phyloP scores from a whole-genome alignment of 257 asterid genomes.

The Nyctanthes arbortristis region DNA sequence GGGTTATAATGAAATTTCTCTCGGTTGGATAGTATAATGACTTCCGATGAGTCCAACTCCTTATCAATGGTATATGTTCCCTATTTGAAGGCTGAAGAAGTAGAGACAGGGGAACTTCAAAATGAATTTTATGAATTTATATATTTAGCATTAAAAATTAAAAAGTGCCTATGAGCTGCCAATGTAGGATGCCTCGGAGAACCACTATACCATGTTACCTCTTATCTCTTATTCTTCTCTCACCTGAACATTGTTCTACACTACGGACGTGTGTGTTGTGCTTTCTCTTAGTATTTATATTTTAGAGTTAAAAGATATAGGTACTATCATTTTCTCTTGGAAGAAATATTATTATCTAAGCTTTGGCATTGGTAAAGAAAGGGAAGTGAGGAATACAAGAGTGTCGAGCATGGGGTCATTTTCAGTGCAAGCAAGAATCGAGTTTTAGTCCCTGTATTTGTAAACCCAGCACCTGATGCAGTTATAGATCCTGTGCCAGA shows the following conservation, averaged over 20 bases:
- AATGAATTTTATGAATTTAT: neutral
- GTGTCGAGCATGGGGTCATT: slow-evolving; percentile 55
- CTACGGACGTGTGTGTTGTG: neutral
- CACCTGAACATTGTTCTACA: neutral
- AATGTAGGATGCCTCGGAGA: neutral
- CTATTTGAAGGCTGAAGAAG: neutral
- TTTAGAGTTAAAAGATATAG: neutral
- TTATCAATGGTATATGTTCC: neutral
- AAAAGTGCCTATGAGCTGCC: neutral
- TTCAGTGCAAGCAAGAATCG: slow-evolving; percentile 34
- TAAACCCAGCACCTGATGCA: slow-evolving; percentile 39
- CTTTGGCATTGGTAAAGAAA: neutral
- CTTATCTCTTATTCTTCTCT: too few relatives aligned
- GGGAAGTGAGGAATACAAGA: slow-evolving; percentile 33
- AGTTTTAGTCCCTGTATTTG: slow-evolving; percentile 50
- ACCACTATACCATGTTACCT: neutral
- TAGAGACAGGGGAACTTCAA: neutral
- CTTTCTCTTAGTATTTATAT: neutral
- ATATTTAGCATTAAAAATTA: neutral
- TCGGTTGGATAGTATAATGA: neutral
- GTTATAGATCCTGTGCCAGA: slow-evolving; percentile 41
- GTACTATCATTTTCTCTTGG: neutral
- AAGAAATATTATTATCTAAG: neutral
- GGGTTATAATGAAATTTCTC: neutral
- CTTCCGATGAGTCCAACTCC: neutral